Base-by-base conservation (phyloP, 352 stramenopile species). In the Aphanomyces invadans region DNA sequence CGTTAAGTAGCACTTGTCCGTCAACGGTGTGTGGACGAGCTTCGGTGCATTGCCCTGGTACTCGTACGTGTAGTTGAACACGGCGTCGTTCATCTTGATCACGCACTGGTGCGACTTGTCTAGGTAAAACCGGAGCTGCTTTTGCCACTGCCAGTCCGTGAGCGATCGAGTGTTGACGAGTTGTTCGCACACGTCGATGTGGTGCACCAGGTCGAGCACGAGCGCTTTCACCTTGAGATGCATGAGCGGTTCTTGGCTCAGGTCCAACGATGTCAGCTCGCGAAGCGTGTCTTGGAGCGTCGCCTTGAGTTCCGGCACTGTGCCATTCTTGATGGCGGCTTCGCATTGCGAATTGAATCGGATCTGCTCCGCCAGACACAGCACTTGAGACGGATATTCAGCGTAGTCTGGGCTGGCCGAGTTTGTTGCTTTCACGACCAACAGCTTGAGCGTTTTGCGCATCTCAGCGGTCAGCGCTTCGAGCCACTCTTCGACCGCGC, bases 191-290 rank as follows among this genome's bases (percentile, higher is more conserved):
- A 98, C 87, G 63, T 98, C 93, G 36, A 97, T 95, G 63, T 97
- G 87, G 46, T 98, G 95, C n/a, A 98, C 88, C 2, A 98, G 74
- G 52, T 98, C 95, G 7, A 98, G 73, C 42, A 98, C 88, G 4
- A 98, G 80, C 3, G 86, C 88, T 70, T 98, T 98, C 15, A 96
- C 83, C 61, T 98, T 98, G 44, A 98, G 77, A 65, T 87, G 91
- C 77, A 95, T 89, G 12, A 98, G 77, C 39, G 85, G 71, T 56
- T 96, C 83, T 0, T 78, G 83, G 45, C 83, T 93, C 28, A 97
- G 71, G 54, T 98, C 92, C 32, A 96, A 71, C 5, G 79, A 86
- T 31, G 83, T 92, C 1, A 92, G 68, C 64, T 90, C 80, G 2
- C 81, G 73, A 31, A 93, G 52, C 0, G 84, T 91, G 9, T 93